phyloP scores from a whole-genome alignment of 2,329 filamentous ascomycete genomes.

The Pyricularia pennisetigena region DNA sequence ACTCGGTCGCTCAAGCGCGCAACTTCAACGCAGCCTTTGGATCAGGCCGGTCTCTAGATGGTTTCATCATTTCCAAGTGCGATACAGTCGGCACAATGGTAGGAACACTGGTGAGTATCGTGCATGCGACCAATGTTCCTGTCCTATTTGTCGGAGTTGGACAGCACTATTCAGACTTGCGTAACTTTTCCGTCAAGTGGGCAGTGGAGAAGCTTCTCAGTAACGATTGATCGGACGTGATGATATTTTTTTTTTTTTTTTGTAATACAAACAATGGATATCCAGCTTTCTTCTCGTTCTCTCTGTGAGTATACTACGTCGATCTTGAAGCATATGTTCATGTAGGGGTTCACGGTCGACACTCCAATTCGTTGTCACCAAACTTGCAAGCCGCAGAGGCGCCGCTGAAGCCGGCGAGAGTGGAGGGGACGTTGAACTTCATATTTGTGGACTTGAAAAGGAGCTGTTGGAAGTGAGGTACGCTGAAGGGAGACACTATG shows the following conservation, averaged over 20 bases:
- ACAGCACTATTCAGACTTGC: conserved; percentile 59
- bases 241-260: not conserved
- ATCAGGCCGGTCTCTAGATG: conserved; percentile 68
- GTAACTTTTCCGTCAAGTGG: conserved; percentile 61
- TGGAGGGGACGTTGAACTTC: too few species aligned
- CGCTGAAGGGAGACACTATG: too few species aligned
- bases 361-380: too few species aligned
- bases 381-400: too few species aligned
- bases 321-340: not conserved
- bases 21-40: conserved; percentile 97
- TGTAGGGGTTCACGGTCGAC: not conserved
- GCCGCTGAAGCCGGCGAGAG: too few species aligned
- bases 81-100: conserved; percentile 99
- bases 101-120: conserved; percentile 87
- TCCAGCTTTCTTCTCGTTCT: not conserved
- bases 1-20: conserved; percentile 87
- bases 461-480: too few species aligned
- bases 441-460: too few species aligned
- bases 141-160: conserved; percentile 81
- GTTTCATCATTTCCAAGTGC: conserved; percentile 97
- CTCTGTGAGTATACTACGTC: not conserved
- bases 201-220: conserved; percentile 56
- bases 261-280: not conserved
- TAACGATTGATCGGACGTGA: conserved; percentile 25
- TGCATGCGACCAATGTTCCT: conserved; percentile 93